Conservation (phyloP, 1,139 yeast genomes). For the Lodderomyces elongisporus region DNA sequence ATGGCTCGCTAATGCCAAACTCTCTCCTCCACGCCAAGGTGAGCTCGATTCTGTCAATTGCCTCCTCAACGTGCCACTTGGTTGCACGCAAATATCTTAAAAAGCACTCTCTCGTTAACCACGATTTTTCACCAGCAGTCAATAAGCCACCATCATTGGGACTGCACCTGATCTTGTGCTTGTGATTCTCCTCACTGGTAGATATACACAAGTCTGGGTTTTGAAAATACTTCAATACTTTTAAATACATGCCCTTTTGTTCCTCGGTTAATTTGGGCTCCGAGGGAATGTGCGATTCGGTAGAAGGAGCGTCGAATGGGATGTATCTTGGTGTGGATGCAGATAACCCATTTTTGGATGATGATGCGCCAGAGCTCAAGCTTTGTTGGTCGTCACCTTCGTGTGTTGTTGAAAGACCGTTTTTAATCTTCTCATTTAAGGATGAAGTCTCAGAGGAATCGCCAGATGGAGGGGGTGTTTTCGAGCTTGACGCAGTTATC, state of each 20-base stretch:
- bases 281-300: constrained; percentile 46
- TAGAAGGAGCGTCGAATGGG: constrained; percentile 54
- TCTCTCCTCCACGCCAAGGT: constrained; percentile 48
- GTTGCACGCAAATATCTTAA: constrained; percentile 45
- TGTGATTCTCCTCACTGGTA: constrained; percentile 35
- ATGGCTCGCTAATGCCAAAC: constrained; percentile 33
- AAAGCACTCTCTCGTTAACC: constrained; percentile 47
- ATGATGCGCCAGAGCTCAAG: no score
- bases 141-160: constrained; percentile 18
- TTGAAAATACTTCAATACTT: constrained; percentile 57
- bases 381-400: no score
- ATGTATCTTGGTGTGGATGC: constrained; percentile 13
- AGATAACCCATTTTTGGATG: no score
- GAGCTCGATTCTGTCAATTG: constrained; percentile 37
- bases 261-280: constrained; percentile 45
- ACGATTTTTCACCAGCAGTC: constrained; percentile 32
- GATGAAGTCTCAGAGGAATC: constrained; percentile 5
- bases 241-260: constrained; percentile 53
- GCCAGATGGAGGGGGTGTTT: constrained; percentile 4
- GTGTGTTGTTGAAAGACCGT: not conserved
- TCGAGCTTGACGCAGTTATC: constrained; percentile 5
- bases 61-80: constrained; percentile 38
- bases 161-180: constrained; percentile 14
- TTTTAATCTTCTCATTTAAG: not conserved
- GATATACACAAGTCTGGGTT: constrained; percentile 38